These are phyloP conservation scores for Groenewaldozyma auringiensis DNA, from an alignment of 1,139 yeast genomes.

Conservation along the genomic window DNA sequence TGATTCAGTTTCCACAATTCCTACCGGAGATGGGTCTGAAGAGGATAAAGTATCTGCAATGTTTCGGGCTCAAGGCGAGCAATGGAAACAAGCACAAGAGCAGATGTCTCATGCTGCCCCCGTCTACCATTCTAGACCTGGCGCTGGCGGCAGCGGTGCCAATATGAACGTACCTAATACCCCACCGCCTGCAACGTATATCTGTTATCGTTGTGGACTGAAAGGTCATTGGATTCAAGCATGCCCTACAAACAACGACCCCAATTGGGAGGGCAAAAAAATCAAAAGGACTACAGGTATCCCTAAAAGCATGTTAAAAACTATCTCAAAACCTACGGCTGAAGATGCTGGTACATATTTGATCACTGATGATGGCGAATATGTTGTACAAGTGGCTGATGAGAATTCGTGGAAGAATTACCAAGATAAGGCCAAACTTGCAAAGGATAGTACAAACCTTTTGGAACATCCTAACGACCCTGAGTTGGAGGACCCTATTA, in stretches of 20 bases:
- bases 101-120: slow-evolving; percentile 55
- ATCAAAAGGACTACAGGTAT: slow-evolving; percentile 94
- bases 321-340: slow-evolving; percentile 59
- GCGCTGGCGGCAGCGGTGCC: slow-evolving; percentile 27
- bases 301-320: slow-evolving; percentile 84
- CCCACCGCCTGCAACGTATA: slow-evolving; percentile 90
- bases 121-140: slow-evolving; percentile 23
- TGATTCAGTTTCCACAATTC: slow-evolving; percentile 20
- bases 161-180: slow-evolving; percentile 42
- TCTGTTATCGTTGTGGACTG: slow-evolving; percentile 94
- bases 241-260: slow-evolving; percentile 91
- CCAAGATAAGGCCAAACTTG: slow-evolving; percentile 45
- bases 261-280: slow-evolving; percentile 86
- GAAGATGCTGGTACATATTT: slow-evolving; percentile 63
- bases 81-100: slow-evolving; percentile 92
- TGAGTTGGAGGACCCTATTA: slow-evolving; percentile 54
- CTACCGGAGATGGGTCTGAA: slow-evolving; percentile 47
- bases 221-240: slow-evolving; percentile 95
- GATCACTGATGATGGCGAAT: slow-evolving; percentile 92
- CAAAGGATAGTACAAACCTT: slow-evolving; percentile 13
- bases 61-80: slow-evolving; percentile 89
- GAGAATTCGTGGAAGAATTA: slow-evolving; percentile 83
- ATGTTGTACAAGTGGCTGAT: slow-evolving; percentile 92
- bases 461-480: slow-evolving; percentile 47
- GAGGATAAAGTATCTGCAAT: slow-evolving; percentile 83